Percentiles rank a stretch among this genome's conserved stretches.
Conservation (phyloP, 1,139 yeast species). For the Kazachstania sp. region DNA sequence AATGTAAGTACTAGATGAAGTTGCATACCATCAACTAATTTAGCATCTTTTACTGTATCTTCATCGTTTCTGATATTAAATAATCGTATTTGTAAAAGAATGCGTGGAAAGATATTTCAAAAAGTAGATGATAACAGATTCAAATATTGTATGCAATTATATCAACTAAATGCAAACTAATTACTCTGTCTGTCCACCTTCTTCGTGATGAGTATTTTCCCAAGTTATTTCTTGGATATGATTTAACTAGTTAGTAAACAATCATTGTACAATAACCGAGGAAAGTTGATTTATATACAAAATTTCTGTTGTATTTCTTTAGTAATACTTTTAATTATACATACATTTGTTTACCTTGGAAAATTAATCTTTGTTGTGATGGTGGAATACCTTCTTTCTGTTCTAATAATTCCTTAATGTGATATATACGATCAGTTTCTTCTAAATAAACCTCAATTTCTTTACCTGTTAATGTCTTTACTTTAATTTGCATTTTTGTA, state of each 20-base stretch:
- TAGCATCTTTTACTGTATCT: slow-evolving; percentile 57
- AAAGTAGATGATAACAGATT: too few species aligned
- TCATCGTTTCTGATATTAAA: slow-evolving; percentile 75
- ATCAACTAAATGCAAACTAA: too few species aligned
- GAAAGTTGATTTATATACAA: not conserved
- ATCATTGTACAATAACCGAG: too few species aligned
- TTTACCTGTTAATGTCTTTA: slow-evolving; percentile 65
- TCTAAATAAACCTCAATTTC: slow-evolving; percentile 74
- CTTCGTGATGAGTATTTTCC: too few species aligned
- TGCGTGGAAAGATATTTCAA: too few species aligned
- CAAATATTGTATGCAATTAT: too few species aligned
- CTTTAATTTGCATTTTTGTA: slow-evolving; percentile 25
- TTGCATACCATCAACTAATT: slow-evolving; percentile 64
- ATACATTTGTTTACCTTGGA: slow-evolving; percentile 82
- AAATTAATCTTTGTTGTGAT: slow-evolving; percentile 84
- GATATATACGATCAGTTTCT: slow-evolving; percentile 60
- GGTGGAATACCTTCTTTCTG: slow-evolving; percentile 98
- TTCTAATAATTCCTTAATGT: slow-evolving; percentile 87
- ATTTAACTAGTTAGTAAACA: slow-evolving; percentile 5
- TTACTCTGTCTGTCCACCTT: too few species aligned
- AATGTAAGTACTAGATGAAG: slow-evolving; percentile 83
- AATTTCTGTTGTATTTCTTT: not conserved
- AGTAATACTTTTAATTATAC: slow-evolving; percentile 23
- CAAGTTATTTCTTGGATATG: not conserved
- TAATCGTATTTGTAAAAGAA: too few species aligned